Evolutionary conservation across 2,329 filamentous ascomycete genomes (phyloP).

Genomic region (Exophiala sp.): DNA sequence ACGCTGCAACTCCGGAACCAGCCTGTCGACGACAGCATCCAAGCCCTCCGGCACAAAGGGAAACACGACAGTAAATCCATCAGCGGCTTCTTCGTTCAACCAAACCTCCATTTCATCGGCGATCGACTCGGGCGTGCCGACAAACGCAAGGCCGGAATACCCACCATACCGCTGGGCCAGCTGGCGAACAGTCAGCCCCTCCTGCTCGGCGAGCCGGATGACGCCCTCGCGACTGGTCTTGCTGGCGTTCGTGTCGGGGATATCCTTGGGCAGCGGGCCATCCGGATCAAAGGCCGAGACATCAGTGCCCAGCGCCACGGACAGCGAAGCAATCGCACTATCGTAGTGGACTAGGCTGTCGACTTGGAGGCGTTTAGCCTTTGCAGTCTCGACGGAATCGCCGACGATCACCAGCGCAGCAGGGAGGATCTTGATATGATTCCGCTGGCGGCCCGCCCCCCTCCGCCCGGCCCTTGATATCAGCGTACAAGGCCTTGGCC

Average conservation of each 20-base stretch:
- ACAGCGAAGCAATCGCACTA: constrained; percentile 50
- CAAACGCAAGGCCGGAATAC: constrained; percentile 47
- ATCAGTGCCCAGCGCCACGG: constrained; percentile 45
- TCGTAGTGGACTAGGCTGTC: constrained; percentile 52
- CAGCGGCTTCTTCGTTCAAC: constrained; percentile 45
- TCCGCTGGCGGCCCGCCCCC: constrained; percentile 42
- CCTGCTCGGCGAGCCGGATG: constrained; percentile 42
- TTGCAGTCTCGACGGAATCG: constrained; percentile 46
- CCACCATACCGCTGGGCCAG: constrained; percentile 48
- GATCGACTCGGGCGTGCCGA: constrained; percentile 46
- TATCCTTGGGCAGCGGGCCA: constrained; percentile 43
- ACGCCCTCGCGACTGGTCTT: constrained; percentile 45
- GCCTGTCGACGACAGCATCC: constrained; percentile 43
- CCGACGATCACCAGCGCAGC: constrained; percentile 49
- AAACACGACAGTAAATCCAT: constrained; percentile 49
- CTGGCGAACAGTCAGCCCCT: constrained; percentile 48
- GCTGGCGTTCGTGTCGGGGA: constrained; percentile 52
- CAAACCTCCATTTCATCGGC: constrained; percentile 48
- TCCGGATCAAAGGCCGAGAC: constrained; percentile 47
- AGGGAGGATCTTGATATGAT: constrained; percentile 49
- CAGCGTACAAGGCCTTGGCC: constrained; percentile 46
- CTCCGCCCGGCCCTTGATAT: constrained; percentile 46
- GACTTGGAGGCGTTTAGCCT: constrained; percentile 44
- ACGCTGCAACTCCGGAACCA: constrained; percentile 49
- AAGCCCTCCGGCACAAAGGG: constrained; percentile 49